Base-by-base conservation (phyloP, 1,139 yeast species). In the Yamadazyma atlantica region DNA sequence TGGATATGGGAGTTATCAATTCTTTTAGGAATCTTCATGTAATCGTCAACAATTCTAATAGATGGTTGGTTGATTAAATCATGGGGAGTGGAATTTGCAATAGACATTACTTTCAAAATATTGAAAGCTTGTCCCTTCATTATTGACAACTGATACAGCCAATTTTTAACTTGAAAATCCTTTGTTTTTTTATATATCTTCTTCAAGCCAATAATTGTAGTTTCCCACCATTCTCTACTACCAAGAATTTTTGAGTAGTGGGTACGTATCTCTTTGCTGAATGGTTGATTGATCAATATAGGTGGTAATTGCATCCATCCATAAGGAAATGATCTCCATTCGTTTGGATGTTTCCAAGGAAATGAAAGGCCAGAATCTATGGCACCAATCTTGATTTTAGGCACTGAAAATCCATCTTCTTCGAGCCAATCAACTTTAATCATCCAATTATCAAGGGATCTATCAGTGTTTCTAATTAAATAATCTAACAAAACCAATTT, bases 341-440 rank as follows among this genome's bases (percentile, higher is more conserved):
- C 89, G 55, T 84, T 86, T 0, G 92, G 92, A 47, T 82, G 87
- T 50, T 84, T 84, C 90, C 90, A 84, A 4, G 92, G 92, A 49
- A 82, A 83, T 0, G 90, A 75, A 22, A 84, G 64, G 0, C 90
- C 90, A 3, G 87, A 82, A 51, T 84, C 92, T 36, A 84, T 84
- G 0, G 92, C 92, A 2, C 88, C 89, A 15, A 84, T 67, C 36
- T 64, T 69, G n/a, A 84, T 46, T 0, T 42, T 44, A 0, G 85
- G 83, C 19, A 46, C 48, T 50, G 31, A 25, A 47, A 53, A 10
- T 33, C 42, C 3, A 25, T 38, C 57, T 41, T 11, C 49, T 55
- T 37, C 41, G 25, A 48, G 55, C 84, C 84, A 79, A 8, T 67
- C 69, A 9, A 82, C 52, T 40, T 71, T 70, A 17, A 84, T 72